Base-by-base conservation (phyloP, 257 asterid genomes). In the Gentiana macrophylla region DNA sequence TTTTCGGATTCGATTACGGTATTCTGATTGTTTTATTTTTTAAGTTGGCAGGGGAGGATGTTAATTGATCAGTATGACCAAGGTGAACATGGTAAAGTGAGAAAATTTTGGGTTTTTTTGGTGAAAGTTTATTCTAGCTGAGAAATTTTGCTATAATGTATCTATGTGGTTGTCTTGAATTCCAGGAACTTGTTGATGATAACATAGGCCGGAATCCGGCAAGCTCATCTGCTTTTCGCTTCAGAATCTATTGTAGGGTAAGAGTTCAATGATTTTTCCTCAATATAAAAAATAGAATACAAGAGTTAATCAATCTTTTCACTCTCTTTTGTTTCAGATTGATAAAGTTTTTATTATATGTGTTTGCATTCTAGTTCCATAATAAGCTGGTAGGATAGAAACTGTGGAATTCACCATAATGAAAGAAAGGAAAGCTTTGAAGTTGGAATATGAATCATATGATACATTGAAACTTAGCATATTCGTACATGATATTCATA, bases 201-300 rank as follows among this genome's bases (percentile, higher is more conserved):
- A 70, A 32, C 38, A 69, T 66, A 65, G 49, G 67, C 48, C 41
- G 35, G 47, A 72, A 75, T 52, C 62, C 62, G 67, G 74, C 77
- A 47, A 69, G 69, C 57, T 70, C 91, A 5, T 83, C 91, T 50
- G 68, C 83, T 44, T 80, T 81, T 57, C 69, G 73, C 77, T 77
- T 81, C 58, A 79, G 80, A 77, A 74, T 81, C 51, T 84, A 79
- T 72, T 71, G 89, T 4, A 89, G 84, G 90, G 95, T 81, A 56
- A 61, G 34, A 38, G 32, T 33, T 9, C 9, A 10, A 3, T 52
- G 11, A 44, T 11, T 38, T 38, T 38, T 8, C 45, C 8, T 38
- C 45, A 38, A 24, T 24, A 24, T 24, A 24, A 24, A 24, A 24
- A 24, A 24, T 24, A 24, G 24, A 8, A 38, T 5, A 8, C 45